A percentile compares a stretch with the other conserved stretches of the same genome.
These are phyloP conservation scores for Paraurostyla sp. DNA, from an alignment of 73 alveolate species.

Conservation along the genomic window DNA sequence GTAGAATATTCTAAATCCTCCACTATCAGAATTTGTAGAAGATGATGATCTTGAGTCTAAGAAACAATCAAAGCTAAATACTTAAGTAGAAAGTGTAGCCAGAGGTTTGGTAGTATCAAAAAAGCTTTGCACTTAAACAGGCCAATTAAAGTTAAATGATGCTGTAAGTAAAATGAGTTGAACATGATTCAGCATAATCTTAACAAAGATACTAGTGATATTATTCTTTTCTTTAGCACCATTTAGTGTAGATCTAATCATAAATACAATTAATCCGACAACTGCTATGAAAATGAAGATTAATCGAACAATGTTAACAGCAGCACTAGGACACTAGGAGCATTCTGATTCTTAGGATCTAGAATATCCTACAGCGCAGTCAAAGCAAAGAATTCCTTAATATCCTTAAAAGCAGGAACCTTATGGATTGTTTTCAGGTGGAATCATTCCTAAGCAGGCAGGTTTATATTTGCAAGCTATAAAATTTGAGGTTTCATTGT, in stretches of 20 bases:
- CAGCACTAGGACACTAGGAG: conserved; percentile 51
- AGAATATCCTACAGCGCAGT: conserved; percentile 65
- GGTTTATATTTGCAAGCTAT: neutral
- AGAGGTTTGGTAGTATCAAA: conserved; percentile 29
- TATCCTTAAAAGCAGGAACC: conserved; percentile 71
- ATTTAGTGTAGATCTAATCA: conserved; percentile 41
- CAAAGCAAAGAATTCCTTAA: conserved; percentile 70
- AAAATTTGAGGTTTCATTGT: conserved; percentile 31
- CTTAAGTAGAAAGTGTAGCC: neutral
- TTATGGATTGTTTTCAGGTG: conserved; percentile 18
- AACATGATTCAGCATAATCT: conserved; percentile 70
- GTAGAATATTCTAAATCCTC: conserved; percentile 30
- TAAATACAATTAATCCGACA: neutral
- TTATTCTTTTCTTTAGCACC: conserved; percentile 64
- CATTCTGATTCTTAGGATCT: conserved; percentile 17
- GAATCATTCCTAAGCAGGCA: conserved; percentile 63
- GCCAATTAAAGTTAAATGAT: conserved; percentile 76
- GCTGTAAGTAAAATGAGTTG: conserved; percentile 63
- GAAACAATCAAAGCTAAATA: conserved; percentile 22
- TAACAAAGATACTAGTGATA: conserved; percentile 56
- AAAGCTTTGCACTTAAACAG: conserved; percentile 1
- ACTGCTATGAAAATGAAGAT: conserved; percentile 1
- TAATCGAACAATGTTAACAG: conserved; percentile 24
- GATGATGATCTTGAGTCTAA: neutral
- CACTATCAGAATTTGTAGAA: neutral